Base-by-base conservation (phyloP, 257 asterid genomes). In the Plantago elongata region DNA sequence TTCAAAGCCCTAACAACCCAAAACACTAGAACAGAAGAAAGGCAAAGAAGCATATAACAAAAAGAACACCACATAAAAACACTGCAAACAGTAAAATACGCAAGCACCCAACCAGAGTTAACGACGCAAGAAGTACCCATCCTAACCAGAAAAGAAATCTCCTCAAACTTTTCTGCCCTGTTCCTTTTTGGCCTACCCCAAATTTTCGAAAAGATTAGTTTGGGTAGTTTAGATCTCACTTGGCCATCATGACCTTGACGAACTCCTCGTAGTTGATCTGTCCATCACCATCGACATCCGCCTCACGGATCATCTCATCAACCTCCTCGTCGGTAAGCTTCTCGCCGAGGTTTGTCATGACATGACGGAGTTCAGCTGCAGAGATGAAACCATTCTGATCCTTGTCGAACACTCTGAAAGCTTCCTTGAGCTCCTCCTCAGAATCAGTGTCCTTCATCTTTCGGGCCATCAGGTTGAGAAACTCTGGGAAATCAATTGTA, bases 211-310 rank as follows among this genome's bases (percentile, higher is more conserved):
- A 50, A 59, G 45, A 51, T 16, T 58, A 73, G 70, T 67, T 70
- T 14, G 60, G 65, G 58, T 50, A 40, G 69, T 69, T 68, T 60
- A 45, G 61, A 63, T 62, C 78, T 79, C 81, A 83, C 83, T 88
- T 88, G 79, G 96, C 96, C 96, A 88, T 88, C 96, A 88, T 88
- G 75, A 88, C 89, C 91, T 83, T 88, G 76, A 85, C 91, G 46
- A 88, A 88, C 85, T 88, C 96, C 66, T 88, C 94, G 40, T 84
- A 88, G 82, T 85, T 84, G 79, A 88, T 88, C 83, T 88, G 96
- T 14, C 96, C 96, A 63, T 88, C 96, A 30, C 96, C 96, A 63
- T 88, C 96, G 54, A 84, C 90, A 58, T 88, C 96, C 30, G 96
- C 96, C 75, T 84, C 96, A 11, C 96, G 94, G 65, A 88, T 83